Evolutionary conservation across 805 yeast genomes (phyloP).

Genomic region (Starmerella kuoi): DNA sequence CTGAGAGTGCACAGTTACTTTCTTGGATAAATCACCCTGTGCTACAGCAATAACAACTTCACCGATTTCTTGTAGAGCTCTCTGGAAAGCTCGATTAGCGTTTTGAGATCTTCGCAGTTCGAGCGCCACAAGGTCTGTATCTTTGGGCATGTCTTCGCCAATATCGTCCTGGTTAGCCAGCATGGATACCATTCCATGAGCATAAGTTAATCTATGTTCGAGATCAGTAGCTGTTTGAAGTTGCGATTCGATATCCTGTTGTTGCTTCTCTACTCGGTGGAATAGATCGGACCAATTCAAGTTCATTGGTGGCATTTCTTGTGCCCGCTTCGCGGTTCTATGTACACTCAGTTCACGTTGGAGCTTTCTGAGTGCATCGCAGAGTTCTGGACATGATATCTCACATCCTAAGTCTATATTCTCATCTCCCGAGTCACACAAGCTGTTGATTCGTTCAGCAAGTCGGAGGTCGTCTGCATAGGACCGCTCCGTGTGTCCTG

Average conservation of each 20-base stretch:
- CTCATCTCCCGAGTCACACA: constrained; percentile 18
- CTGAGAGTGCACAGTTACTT: constrained; percentile 58
- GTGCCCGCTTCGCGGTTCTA: neutral
- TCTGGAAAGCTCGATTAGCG: constrained; percentile 56
- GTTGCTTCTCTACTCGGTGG: constrained; percentile 28
- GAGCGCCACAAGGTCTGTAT: constrained; percentile 14
- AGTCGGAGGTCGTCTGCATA: constrained; percentile 19
- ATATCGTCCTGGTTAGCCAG: constrained; percentile 23
- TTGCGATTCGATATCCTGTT: constrained; percentile 29
- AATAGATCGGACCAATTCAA: constrained; percentile 25
- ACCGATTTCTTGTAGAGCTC: constrained; percentile 67
- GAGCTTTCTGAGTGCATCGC: constrained; percentile 21
- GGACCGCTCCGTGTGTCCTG: constrained; percentile 17
- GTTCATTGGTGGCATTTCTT: neutral
- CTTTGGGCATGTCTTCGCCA: constrained; percentile 14
- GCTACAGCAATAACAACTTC: constrained; percentile 81
- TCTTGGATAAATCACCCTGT: constrained; percentile 74
- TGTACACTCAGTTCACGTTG: constrained; percentile 13
- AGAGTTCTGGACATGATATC: constrained; percentile 13
- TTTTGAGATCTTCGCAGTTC: constrained; percentile 33
- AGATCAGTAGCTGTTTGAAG: constrained; percentile 27
- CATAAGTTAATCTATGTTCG: constrained; percentile 27
- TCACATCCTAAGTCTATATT: constrained; percentile 20
- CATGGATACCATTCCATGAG: constrained; percentile 28
- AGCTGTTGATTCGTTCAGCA: constrained; percentile 21